Base-by-base conservation (phyloP, 2,329 filamentous ascomycete species). In the Tympanopsis confertula region DNA sequence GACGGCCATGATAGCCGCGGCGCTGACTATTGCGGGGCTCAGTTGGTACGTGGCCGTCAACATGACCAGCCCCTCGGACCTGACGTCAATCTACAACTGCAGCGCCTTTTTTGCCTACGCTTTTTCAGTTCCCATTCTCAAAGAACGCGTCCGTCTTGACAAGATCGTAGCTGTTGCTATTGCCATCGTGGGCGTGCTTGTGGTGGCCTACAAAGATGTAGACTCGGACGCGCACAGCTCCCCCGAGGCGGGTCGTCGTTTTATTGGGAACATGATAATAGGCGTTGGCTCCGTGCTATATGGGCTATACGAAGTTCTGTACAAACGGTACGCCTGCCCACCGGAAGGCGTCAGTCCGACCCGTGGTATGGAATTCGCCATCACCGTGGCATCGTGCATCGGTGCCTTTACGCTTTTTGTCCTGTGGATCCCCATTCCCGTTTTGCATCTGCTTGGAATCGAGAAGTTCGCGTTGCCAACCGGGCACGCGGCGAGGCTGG, bases 71-170 rank as follows among this genome's bases (percentile, higher is more conserved):
- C 83, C 91, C 3, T 86, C 82, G 46, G 91, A 98, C 58, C 63
- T 98, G 49, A 98, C 91, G 1, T 91, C 91, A 38, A 98, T 98
- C 50, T 98, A 98, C 71, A 98, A 98, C 63, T 98, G 91, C 68
- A 94, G 85, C 38, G 89, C 91, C 41, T 98, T 98, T 62, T 98
- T 98, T 57, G 91, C 91, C 36, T 98, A 98, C 55, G 89, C 86
- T 12, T 98, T 98, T 55, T 91, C 85, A 33, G 87, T 98, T 33
- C 87, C 88, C 1, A 62, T 98, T 14, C 68, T 98, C 2, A 78
- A 84, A 40, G 91, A 98, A 58, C 86, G 82, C 46, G 62, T 94
- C 12, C 78, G 86, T 17, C 62, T 81, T 26, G 85, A 85, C 61
- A 98, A 98, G 65, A 79, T 87, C 20, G 56, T 91, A 37, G 85